Evolutionary conservation across 1,284 basidiomycete species (phyloP).

Genomic region (Lentinus polychrous): DNA sequence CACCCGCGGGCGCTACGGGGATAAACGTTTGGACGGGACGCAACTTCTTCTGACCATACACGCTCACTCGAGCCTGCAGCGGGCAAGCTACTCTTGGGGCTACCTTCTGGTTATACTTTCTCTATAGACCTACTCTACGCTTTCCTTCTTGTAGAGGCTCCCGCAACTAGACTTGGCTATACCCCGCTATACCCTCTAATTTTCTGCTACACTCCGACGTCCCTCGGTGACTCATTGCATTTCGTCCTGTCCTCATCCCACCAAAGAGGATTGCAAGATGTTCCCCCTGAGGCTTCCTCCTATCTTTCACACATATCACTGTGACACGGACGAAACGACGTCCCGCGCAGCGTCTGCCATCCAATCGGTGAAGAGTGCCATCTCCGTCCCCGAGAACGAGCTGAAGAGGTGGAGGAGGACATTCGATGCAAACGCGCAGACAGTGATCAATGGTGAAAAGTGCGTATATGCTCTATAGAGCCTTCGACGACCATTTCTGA

Average conservation of each 20-base stretch:
- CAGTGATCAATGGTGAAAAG: conserved; percentile 70
- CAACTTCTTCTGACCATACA: background rate
- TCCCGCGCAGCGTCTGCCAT: conserved; percentile 43
- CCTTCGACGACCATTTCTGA: background rate
- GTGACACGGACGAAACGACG: conserved; percentile 32
- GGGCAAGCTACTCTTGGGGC: background rate
- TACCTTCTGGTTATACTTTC: background rate
- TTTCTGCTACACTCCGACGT: background rate
- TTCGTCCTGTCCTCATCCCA: too few relatives aligned
- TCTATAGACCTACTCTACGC: conserved; percentile 11
- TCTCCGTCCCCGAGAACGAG: conserved; percentile 74
- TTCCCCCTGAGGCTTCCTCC: conserved; percentile 5
- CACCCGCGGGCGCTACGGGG: background rate
- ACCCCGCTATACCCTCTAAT: conserved; percentile 17
- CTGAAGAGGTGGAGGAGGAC: conserved; percentile 80
- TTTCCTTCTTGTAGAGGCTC: conserved; percentile 13
- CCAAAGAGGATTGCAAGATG: conserved; percentile 2
- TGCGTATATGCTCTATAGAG: conserved; percentile 34
- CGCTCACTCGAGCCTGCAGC: background rate
- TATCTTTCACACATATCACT: conserved; percentile 40
- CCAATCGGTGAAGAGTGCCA: conserved; percentile 56
- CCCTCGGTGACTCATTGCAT: background rate
- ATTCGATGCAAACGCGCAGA: conserved; percentile 79
- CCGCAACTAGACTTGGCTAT: conserved; percentile 10
- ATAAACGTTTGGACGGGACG: background rate